A percentile compares a stretch with the other conserved stretches of the same genome.
phyloP scores from a whole-genome alignment of 345 rosid species.

The Salix viminalis region DNA sequence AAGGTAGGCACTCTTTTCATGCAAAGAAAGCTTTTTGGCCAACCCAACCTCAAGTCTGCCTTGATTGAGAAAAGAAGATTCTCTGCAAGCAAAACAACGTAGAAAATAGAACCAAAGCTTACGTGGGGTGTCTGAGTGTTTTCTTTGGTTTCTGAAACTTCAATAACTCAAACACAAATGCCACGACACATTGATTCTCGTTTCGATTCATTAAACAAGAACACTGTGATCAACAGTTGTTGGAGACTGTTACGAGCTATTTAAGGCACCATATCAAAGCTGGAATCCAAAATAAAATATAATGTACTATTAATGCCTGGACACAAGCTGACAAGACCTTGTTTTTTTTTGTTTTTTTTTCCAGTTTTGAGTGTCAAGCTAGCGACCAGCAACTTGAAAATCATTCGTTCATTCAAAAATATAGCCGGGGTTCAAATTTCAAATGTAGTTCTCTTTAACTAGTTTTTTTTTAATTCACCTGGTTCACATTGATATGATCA shows the following conservation, averaged over 20 bases:
- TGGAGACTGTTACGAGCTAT: slow-evolving; percentile 6
- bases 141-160: slow-evolving; percentile 9
- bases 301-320: background rate
- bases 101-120: slow-evolving; percentile 26
- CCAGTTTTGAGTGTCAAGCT: background rate
- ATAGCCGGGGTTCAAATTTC: too few species aligned
- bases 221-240: background rate
- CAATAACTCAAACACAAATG: slow-evolving; percentile 15
- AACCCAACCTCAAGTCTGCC: slow-evolving; percentile 4
- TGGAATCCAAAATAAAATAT: background rate
- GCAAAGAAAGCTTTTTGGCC: slow-evolving; percentile 24
- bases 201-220: slow-evolving; percentile 11
- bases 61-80: slow-evolving; percentile 29
- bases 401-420: too few species aligned
- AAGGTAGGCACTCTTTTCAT: slow-evolving; percentile 24
- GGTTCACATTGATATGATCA: too few species aligned
- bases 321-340: background rate
- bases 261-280: slow-evolving; percentile 4
- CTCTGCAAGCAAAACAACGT: slow-evolving; percentile 35
- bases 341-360: too few species aligned
- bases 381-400: too few species aligned
- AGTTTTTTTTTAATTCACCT: too few species aligned
- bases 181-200: slow-evolving; percentile 31
- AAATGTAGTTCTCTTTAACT: too few species aligned
- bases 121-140: background rate